These are phyloP conservation scores for Paraphaeosphaeria sporulosa DNA, from an alignment of 2,329 filamentous ascomycete genomes.

Conservation along the genomic window DNA sequence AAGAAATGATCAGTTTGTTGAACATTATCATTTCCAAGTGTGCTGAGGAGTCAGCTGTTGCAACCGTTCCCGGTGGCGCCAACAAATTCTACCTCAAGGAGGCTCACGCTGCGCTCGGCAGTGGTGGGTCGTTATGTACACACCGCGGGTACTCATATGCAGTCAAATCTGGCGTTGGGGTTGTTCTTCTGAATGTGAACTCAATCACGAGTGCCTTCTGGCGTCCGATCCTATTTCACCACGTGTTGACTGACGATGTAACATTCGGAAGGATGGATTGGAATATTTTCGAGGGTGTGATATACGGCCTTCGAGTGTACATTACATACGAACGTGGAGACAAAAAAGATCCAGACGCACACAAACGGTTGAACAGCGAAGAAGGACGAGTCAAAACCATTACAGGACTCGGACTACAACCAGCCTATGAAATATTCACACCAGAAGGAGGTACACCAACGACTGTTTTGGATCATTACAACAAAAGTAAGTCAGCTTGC, in stretches of 20 bases:
- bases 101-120: not conserved
- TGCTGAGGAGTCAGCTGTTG: not conserved
- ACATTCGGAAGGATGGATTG: constrained; percentile 4
- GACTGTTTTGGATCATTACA: not conserved
- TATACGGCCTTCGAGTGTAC: constrained; percentile 17
- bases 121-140: constrained; percentile 6
- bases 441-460: not conserved
- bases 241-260: constrained; percentile 3
- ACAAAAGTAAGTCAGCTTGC: not conserved
- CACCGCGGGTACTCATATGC: constrained; percentile 23
- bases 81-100: constrained; percentile 12
- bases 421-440: constrained; percentile 12
- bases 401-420: constrained; percentile 14
- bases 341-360: constrained; percentile 3
- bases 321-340: constrained; percentile 16
- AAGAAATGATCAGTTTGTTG: not conserved
- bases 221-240: constrained; percentile 20
- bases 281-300: not conserved
- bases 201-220: constrained; percentile 18
- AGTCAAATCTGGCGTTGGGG: constrained; percentile 21
- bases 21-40: not conserved
- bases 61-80: not conserved
- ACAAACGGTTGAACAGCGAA: constrained; percentile 4
- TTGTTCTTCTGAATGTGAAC: constrained; percentile 27
- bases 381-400: constrained; percentile 22